Conservation (phyloP, 768 basidiomycete genomes). For the Agaricus blazei region DNA sequence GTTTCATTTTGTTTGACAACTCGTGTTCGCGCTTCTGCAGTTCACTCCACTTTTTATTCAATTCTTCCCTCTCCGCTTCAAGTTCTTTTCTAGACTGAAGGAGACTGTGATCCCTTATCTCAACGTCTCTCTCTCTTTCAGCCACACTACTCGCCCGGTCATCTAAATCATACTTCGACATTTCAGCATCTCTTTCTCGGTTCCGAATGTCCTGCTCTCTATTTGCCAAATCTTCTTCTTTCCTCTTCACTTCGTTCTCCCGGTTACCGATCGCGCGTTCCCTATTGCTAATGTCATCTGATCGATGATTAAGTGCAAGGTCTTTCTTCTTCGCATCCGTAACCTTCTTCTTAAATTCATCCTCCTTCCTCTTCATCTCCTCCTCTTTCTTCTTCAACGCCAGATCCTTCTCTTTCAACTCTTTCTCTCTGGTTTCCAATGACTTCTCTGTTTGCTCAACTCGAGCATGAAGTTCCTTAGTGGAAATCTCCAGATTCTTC, state of each 20-base stretch:
- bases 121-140: constrained; percentile 12
- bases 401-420: background rate
- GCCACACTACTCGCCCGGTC: constrained; percentile 11
- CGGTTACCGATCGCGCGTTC: constrained; percentile 5
- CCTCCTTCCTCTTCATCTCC: constrained; percentile 9
- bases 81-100: constrained; percentile 15
- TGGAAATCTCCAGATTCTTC: background rate
- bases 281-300: background rate
- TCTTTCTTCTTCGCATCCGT: constrained; percentile 7
- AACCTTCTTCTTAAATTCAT: constrained; percentile 5
- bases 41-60: constrained; percentile 11
- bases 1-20: constrained; percentile 6
- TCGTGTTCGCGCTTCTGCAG: constrained; percentile 14
- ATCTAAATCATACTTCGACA: constrained; percentile 8
- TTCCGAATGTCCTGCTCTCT: constrained; percentile 14
- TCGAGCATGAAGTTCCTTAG: background rate
- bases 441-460: background rate
- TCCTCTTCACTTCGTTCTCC: constrained; percentile 4
- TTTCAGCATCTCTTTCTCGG: constrained; percentile 9
- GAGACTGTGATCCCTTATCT: constrained; percentile 8
- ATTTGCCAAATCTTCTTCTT: constrained; percentile 10
- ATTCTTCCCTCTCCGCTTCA: constrained; percentile 13
- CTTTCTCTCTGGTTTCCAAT: background rate
- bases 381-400: constrained; percentile 1
- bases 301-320: constrained; percentile 7